These are phyloP conservation scores for Globisporangium abappressorium DNA, from an alignment of 352 stramenopile genomes.

Conservation along the genomic window DNA sequence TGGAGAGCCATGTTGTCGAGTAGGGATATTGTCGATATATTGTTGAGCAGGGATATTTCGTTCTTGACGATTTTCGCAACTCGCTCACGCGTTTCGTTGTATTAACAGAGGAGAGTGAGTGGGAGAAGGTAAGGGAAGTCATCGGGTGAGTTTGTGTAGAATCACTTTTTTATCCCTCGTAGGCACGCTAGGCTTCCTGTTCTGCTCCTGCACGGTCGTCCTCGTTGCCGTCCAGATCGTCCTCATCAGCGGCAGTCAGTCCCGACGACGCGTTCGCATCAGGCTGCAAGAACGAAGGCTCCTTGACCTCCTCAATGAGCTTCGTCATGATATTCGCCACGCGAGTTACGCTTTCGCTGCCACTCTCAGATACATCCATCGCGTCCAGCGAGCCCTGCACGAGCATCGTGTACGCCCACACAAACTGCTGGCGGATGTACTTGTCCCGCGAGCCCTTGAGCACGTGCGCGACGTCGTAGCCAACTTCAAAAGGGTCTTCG, in stretches of 20 bases:
- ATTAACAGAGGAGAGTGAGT: background rate
- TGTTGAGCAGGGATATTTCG: too few relatives aligned
- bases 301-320: constrained; percentile 13
- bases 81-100: too few relatives aligned
- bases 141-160: background rate
- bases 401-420: constrained; percentile 63
- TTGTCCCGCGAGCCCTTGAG: constrained; percentile 88
- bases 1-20: background rate
- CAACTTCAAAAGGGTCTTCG: constrained; percentile 98
- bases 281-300: constrained; percentile 16
- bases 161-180: background rate
- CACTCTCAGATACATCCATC: background rate
- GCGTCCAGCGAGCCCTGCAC: constrained; percentile 30
- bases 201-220: background rate
- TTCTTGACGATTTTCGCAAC: too few relatives aligned
- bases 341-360: background rate
- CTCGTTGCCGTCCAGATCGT: background rate
- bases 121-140: too few relatives aligned
- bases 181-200: background rate
- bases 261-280: background rate
- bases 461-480: constrained; percentile 97
- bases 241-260: background rate
- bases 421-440: constrained; percentile 84
- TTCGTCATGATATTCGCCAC: constrained; percentile 9
- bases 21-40: too few relatives aligned